Evolutionary conservation across 306 rosid genomes (phyloP).

Genomic region (Rosa multiflora): DNA sequence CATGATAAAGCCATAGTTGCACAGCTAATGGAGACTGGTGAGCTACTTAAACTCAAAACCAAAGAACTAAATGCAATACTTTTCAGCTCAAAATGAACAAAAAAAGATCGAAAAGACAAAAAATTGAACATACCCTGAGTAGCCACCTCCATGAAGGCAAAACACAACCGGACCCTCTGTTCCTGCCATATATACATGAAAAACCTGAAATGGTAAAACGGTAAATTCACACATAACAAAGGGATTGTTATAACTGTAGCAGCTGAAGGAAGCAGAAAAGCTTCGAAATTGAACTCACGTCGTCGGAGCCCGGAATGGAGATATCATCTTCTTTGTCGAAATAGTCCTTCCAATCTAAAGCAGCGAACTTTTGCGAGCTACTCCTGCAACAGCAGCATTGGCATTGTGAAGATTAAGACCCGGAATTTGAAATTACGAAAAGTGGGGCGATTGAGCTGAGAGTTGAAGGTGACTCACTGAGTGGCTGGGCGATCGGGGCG

Average conservation of each 20-base stretch:
- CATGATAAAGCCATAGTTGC: background rate
- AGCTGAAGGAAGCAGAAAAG: conserved; percentile 16
- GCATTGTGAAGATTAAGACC: background rate
- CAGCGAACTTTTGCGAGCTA: conserved; percentile 56
- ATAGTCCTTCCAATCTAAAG: conserved; percentile 65
- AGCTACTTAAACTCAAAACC: background rate
- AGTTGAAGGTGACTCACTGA: conserved; percentile 44
- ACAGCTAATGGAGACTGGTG: background rate
- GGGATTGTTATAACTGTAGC: background rate
- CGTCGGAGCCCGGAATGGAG: conserved; percentile 55
- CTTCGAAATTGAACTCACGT: conserved; percentile 42
- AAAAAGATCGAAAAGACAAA: background rate
- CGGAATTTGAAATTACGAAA: background rate
- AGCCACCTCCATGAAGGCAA: conserved; percentile 96
- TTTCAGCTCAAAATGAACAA: conserved; percentile 9
- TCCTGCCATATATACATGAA: conserved; percentile 94
- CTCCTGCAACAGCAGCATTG: conserved; percentile 37
- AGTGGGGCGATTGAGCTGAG: background rate
- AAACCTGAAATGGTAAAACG: conserved; percentile 56
- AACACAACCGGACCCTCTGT: conserved; percentile 93
- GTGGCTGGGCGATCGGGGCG: conserved; percentile 72
- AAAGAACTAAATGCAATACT: background rate
- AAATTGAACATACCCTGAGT: conserved; percentile 66
- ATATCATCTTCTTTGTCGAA: conserved; percentile 77
- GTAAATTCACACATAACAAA: conserved; percentile 9